Conservation (phyloP, 108 stramenopile genomes). For the Nitzschia putrida region DNA sequence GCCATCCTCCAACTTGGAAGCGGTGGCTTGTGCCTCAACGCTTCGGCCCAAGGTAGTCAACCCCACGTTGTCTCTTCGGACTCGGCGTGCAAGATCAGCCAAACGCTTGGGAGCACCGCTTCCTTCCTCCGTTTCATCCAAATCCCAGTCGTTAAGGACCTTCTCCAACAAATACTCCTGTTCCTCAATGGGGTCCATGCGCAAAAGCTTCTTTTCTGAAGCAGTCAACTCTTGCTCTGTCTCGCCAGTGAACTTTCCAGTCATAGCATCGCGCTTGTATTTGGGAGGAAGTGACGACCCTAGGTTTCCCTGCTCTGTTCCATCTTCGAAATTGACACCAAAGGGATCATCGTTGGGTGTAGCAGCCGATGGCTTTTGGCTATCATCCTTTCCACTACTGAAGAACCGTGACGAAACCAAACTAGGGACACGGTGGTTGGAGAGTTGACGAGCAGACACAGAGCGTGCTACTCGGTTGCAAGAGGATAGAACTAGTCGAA, state of each 20-base stretch:
- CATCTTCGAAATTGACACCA: slow-evolving; percentile 57
- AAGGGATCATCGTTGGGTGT: slow-evolving; percentile 52
- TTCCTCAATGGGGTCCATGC: slow-evolving; percentile 54
- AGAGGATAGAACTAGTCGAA: not conserved
- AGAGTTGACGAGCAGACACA: not conserved
- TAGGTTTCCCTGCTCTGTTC: slow-evolving; percentile 43
- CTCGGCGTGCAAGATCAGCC: slow-evolving; percentile 53
- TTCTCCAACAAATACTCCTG: slow-evolving; percentile 40
- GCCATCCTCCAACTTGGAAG: slow-evolving; percentile 37
- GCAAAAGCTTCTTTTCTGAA: slow-evolving; percentile 52
- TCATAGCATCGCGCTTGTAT: slow-evolving; percentile 72
- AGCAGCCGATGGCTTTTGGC: not conserved
- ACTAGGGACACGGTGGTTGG: not conserved
- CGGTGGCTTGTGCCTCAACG: slow-evolving; percentile 42
- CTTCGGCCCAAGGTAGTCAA: slow-evolving; percentile 70
- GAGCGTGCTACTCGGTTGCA: not conserved
- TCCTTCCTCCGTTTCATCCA: slow-evolving; percentile 21
- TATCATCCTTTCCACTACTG: slow-evolving; percentile 13
- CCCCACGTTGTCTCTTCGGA: slow-evolving; percentile 68
- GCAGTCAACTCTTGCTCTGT: slow-evolving; percentile 57
- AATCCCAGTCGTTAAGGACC: slow-evolving; percentile 40
- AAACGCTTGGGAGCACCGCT: slow-evolving; percentile 21
- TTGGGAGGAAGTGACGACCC: slow-evolving; percentile 61
- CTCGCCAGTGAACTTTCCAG: slow-evolving; percentile 78
- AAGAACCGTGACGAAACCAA: slow-evolving; percentile 7